phyloP scores from a whole-genome alignment of 202 grass and related monocot genomes.

The Setaria italica region DNA sequence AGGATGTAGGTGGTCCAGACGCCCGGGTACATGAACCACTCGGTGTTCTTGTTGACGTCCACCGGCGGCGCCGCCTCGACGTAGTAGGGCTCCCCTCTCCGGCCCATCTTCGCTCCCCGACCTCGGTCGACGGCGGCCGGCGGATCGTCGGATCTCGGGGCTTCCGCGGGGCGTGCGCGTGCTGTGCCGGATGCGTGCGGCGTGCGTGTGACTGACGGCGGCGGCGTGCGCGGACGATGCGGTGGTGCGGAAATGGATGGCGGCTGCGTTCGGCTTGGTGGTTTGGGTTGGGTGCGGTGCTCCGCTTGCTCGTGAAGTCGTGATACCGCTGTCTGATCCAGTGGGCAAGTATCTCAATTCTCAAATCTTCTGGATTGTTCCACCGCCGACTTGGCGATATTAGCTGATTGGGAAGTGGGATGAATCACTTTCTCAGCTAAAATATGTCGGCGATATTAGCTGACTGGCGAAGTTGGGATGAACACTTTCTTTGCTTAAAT shows the following conservation, averaged over 20 bases:
- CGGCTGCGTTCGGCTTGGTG: not conserved
- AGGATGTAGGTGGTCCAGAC: conserved; percentile 91
- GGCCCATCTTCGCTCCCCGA: conserved; percentile 12
- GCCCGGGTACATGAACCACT: conserved; percentile 86
- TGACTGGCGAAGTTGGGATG: too few relatives aligned
- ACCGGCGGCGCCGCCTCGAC: conserved; percentile 69
- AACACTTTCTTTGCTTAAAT: too few relatives aligned
- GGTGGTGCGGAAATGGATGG: not conserved
- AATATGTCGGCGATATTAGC: too few relatives aligned
- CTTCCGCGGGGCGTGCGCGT: not conserved
- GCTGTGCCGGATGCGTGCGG: not conserved
- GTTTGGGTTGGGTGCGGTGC: not conserved
- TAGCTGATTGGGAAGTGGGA: too few relatives aligned
- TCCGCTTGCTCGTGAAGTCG: not conserved
- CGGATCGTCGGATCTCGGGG: not conserved
- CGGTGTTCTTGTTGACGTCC: conserved; percentile 93
- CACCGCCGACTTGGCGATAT: not conserved
- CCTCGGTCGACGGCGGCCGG: too few relatives aligned
- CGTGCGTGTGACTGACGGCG: not conserved
- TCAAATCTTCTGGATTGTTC: conserved; percentile 18
- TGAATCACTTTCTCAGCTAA: too few relatives aligned
- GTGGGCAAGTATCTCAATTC: conserved; percentile 13
- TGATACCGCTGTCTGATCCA: not conserved
- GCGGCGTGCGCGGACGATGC: not conserved
- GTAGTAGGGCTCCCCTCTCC: conserved; percentile 50